Conservation (phyloP, 1,284 basidiomycete genomes). For the Ustilago vetiveriae region DNA sequence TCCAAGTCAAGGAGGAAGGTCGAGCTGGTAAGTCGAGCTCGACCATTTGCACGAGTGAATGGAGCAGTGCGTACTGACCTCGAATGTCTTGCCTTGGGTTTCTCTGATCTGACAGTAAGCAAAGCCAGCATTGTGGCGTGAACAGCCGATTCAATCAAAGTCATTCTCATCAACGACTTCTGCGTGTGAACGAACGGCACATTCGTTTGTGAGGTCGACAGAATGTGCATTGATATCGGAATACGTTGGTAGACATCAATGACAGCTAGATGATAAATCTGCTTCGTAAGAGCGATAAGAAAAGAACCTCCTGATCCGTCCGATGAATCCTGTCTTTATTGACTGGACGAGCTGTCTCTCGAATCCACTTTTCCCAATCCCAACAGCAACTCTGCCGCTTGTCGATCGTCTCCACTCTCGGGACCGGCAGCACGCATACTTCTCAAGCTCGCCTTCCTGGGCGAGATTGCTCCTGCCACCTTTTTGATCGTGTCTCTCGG, state of each 20-base stretch:
- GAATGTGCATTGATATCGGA: background rate
- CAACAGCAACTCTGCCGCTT: constrained; percentile 54
- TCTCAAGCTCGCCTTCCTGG: constrained; percentile 25
- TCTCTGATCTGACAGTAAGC: constrained; percentile 6
- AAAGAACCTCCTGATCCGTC: background rate
- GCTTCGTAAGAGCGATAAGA: too few relatives aligned
- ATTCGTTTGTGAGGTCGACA: background rate
- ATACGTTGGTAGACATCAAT: too few relatives aligned
- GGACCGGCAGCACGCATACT: constrained; percentile 1
- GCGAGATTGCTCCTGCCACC: background rate
- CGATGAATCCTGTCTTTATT: constrained; percentile 4
- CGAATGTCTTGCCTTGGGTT: background rate
- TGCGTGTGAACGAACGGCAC: too few relatives aligned
- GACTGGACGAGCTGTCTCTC: constrained; percentile 20
- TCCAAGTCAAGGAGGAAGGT: background rate
- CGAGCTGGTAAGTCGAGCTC: constrained; percentile 48
- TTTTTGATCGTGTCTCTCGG: background rate
- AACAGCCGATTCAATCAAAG: too few relatives aligned
- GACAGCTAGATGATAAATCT: too few relatives aligned
- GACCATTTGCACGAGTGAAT: constrained; percentile 1
- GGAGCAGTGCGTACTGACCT: background rate
- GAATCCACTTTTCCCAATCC: constrained; percentile 47
- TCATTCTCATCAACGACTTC: background rate
- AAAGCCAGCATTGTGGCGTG: too few relatives aligned
- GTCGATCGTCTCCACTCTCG: constrained; percentile 38